A percentile compares a stretch with the other conserved stretches of the same genome.
Conservation (phyloP, 139 green algal species). For the Chlorella sp. region DNA sequence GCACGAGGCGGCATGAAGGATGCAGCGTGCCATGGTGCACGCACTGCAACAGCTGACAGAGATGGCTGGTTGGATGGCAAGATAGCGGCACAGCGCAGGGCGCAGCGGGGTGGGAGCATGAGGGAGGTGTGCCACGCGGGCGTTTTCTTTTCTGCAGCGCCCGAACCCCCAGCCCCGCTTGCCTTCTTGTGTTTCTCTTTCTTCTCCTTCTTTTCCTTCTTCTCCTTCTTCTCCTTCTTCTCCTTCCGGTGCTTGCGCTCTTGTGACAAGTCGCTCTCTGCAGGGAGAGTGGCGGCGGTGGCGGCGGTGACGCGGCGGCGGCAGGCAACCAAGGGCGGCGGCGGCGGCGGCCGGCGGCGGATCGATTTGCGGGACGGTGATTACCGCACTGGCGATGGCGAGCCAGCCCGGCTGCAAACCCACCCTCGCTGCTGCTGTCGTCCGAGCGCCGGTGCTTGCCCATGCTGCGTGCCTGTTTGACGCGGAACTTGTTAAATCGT, state of each 20-base stretch:
- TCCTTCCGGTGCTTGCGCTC: slow-evolving; percentile 34
- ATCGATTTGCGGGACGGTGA: neutral
- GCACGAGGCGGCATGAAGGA: neutral
- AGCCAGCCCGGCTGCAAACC: no score
- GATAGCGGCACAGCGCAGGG: neutral
- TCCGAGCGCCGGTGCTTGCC: no score
- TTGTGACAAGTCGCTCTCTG: slow-evolving; percentile 13
- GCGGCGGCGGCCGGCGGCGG: no score
- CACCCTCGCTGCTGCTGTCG: neutral
- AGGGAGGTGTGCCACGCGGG: neutral
- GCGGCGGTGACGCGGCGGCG: neutral
- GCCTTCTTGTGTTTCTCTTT: slow-evolving; percentile 49
- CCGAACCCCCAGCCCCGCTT: neutral
- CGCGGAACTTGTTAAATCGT: no score
- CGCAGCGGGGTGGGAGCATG: neutral
- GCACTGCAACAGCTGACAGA: neutral
- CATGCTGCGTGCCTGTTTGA: no score
- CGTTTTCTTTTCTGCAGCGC: neutral
- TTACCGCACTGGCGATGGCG: neutral
- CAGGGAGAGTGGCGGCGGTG: neutral
- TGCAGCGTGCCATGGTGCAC: neutral
- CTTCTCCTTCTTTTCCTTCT: slow-evolving; percentile 44
- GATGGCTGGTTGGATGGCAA: neutral
- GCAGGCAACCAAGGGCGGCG: no score
- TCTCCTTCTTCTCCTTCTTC: slow-evolving; percentile 45